Conservation (phyloP, 805 yeast genomes). For the Candida peoriensis region DNA sequence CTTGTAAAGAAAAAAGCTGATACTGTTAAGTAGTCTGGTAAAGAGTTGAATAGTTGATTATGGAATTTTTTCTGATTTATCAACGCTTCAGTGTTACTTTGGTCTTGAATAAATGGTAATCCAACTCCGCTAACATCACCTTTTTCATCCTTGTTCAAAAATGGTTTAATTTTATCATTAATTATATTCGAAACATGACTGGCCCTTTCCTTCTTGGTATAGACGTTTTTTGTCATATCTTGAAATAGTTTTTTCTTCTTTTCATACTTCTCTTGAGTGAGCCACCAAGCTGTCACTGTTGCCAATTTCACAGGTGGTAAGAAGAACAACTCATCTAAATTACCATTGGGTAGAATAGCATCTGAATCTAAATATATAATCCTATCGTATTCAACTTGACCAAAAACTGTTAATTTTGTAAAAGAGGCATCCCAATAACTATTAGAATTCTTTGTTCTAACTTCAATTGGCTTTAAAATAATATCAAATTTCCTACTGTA, state of each 20-base stretch:
- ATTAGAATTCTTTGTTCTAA: constrained; percentile 2
- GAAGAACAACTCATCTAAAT: constrained; percentile 48
- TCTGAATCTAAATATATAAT: constrained; percentile 57
- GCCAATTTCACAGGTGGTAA: constrained; percentile 43
- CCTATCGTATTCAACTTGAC: constrained; percentile 43
- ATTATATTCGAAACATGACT: constrained; percentile 1
- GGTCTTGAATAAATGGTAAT: neutral
- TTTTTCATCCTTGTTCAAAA: neutral
- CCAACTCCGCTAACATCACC: too few relatives aligned
- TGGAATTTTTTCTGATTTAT: constrained; percentile 11
- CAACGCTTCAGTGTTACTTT: neutral
- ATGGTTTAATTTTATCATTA: constrained; percentile 3
- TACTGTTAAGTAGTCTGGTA: constrained; percentile 30
- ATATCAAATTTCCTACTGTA: constrained; percentile 10
- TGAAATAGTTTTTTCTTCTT: neutral
- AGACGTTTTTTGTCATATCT: constrained; percentile 1
- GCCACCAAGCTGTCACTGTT: constrained; percentile 41
- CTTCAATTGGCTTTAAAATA: constrained; percentile 12
- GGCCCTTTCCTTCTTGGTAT: constrained; percentile 2
- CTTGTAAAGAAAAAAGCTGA: constrained; percentile 30
- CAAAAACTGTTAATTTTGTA: constrained; percentile 51
- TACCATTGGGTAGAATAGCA: constrained; percentile 35
- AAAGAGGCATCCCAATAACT: constrained; percentile 33
- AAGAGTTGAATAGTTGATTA: constrained; percentile 30
- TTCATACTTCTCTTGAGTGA: constrained; percentile 24